A percentile compares a stretch with the other conserved stretches of the same genome.
These are phyloP conservation scores for Artomyces pyxidatus DNA, from an alignment of 768 basidiomycete genomes.

Conservation along the genomic window DNA sequence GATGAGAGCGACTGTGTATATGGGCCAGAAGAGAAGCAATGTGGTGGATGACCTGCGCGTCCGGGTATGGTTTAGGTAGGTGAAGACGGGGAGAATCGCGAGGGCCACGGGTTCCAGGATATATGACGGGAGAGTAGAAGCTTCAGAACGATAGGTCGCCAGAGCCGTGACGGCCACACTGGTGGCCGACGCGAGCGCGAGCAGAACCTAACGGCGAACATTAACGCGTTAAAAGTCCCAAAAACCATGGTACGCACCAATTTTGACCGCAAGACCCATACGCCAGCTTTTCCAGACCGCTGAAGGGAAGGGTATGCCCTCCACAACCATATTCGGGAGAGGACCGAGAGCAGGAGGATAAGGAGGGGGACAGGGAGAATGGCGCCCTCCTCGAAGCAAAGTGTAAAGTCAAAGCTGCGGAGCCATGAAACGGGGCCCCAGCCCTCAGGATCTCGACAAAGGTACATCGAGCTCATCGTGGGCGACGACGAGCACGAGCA, in stretches of 20 bases:
- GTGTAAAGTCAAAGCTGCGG: constrained; percentile 68
- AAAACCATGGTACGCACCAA: too few relatives aligned
- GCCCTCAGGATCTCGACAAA: constrained; percentile 52
- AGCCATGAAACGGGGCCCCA: constrained; percentile 52
- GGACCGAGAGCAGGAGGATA: constrained; percentile 33
- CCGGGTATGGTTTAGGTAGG: constrained; percentile 62
- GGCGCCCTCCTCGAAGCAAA: constrained; percentile 74
- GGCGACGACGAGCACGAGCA: neutral
- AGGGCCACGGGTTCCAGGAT: constrained; percentile 53
- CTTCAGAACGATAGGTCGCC: too few relatives aligned
- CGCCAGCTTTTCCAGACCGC: constrained; percentile 37
- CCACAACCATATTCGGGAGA: constrained; percentile 30
- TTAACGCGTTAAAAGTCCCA: too few relatives aligned
- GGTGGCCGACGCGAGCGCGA: too few relatives aligned
- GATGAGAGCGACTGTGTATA: constrained; percentile 40
- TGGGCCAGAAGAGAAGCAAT: constrained; percentile 78
- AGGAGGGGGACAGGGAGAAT: constrained; percentile 48
- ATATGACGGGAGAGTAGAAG: constrained; percentile 42
- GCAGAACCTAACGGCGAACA: too few relatives aligned
- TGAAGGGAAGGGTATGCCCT: constrained; percentile 21
- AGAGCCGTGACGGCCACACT: too few relatives aligned
- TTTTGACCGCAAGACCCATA: constrained; percentile 49
- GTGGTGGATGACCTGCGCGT: constrained; percentile 62
- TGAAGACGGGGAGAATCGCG: constrained; percentile 39
- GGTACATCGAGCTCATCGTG: neutral